Percentiles rank a stretch among this genome's conserved stretches.
phyloP scores from a whole-genome alignment of 2,329 filamentous ascomycete genomes.

The Ceratocystiopsis minuta region DNA sequence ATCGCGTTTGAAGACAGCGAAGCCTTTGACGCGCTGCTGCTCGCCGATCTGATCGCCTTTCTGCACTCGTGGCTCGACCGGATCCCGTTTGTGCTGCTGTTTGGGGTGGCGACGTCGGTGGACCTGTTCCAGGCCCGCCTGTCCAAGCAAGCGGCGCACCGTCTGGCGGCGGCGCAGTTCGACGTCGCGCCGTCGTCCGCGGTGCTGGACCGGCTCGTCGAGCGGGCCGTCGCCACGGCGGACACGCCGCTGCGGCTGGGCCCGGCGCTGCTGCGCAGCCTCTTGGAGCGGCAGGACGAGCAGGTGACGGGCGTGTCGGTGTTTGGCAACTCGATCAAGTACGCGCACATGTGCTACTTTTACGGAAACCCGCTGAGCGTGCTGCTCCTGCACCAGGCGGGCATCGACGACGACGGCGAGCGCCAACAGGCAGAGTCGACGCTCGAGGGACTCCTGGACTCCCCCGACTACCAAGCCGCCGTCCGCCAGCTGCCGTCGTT shows the following conservation, averaged over 20 bases:
- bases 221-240: conserved; percentile 39
- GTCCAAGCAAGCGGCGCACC: conserved; percentile 47
- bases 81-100: conserved; percentile 59
- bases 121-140: conserved; percentile 62
- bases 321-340: conserved; percentile 56
- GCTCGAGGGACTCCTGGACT: conserved; percentile 8
- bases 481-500: conserved; percentile 55
- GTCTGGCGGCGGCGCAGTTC: conserved; percentile 54
- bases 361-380: conserved; percentile 61
- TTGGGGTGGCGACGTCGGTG: conserved; percentile 66
- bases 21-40: conserved; percentile 55
- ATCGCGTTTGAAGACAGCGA: conserved; percentile 69
- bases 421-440: conserved; percentile 3
- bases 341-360: conserved; percentile 74
- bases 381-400: conserved; percentile 24
- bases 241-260: conserved; percentile 45
- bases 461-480: conserved; percentile 46
- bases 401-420: conserved; percentile 10
- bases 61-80: conserved; percentile 55
- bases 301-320: conserved; percentile 60
- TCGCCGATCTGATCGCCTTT: conserved; percentile 52
- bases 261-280: conserved; percentile 38
- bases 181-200: conserved; percentile 57
- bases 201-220: conserved; percentile 56
- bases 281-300: conserved; percentile 57